These are phyloP conservation scores for Heterobasidion occidentale DNA, from an alignment of 1,284 basidiomycete species.

Conservation along the genomic window DNA sequence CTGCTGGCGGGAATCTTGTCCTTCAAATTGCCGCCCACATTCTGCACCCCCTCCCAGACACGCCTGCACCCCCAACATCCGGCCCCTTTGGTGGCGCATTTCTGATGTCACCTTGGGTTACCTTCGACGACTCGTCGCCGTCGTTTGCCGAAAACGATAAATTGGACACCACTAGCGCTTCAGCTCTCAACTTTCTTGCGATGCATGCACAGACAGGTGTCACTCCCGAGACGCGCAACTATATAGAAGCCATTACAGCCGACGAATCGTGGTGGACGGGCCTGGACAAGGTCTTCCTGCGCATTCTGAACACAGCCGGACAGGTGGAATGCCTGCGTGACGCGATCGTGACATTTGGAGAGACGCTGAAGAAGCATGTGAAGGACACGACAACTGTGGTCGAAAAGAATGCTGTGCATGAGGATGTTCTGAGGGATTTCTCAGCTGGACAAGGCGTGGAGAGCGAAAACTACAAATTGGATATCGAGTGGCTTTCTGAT, in stretches of 20 bases:
- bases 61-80: slow-evolving; percentile 11
- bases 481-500: neutral
- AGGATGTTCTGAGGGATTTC: neutral
- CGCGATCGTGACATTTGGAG: neutral
- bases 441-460: neutral
- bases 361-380: neutral
- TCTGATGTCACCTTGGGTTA: slow-evolving; percentile 27
- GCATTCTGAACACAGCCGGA: neutral
- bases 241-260: neutral
- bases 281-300: neutral
- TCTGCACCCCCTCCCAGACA: slow-evolving; percentile 20
- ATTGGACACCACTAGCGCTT: neutral
- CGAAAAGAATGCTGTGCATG: neutral
- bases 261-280: neutral
- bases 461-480: neutral
- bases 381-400: neutral
- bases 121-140: slow-evolving; percentile 9
- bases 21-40: slow-evolving; percentile 23
- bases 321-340: neutral
- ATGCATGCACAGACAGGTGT: neutral
- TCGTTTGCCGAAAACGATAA: neutral
- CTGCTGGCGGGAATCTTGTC: slow-evolving; percentile 28
- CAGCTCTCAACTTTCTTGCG: neutral
- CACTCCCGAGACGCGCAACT: neutral
- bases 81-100: slow-evolving; percentile 18